These are phyloP conservation scores for Penstemon eatonii DNA, from an alignment of 257 asterid species.

Conservation along the genomic window DNA sequence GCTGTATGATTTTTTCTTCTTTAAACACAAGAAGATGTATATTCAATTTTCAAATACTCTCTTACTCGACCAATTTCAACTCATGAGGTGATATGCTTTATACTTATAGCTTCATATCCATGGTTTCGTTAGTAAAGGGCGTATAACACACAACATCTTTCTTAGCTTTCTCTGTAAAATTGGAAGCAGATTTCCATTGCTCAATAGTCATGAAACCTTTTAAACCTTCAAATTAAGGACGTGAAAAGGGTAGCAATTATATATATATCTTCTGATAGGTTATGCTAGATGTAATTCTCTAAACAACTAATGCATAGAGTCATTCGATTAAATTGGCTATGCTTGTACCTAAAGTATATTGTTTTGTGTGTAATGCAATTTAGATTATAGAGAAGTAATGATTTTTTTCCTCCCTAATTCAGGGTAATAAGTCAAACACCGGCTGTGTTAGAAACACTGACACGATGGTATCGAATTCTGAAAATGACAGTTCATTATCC, in stretches of 20 bases:
- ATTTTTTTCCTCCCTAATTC: conserved; percentile 14
- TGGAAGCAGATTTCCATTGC: conserved; percentile 15
- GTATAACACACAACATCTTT: neutral
- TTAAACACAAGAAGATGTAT: conserved; percentile 7
- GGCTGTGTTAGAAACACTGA: conserved; percentile 51
- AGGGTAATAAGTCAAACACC: conserved; percentile 73
- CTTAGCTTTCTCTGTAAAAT: conserved; percentile 9
- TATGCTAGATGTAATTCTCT: conserved; percentile 4
- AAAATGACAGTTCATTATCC: conserved; percentile 63
- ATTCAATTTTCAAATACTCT: conserved; percentile 13
- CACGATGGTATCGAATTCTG: conserved; percentile 48
- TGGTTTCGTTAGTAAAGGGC: conserved; percentile 11
- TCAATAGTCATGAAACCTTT: conserved; percentile 15
- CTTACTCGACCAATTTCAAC: neutral
- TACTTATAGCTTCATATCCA: conserved; percentile 13
- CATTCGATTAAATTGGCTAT: conserved; percentile 16
- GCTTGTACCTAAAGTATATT: conserved; percentile 20
- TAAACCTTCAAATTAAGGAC: conserved; percentile 16
- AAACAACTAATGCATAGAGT: conserved; percentile 4
- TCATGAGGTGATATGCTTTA: conserved; percentile 12
- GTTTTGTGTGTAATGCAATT: conserved; percentile 17
- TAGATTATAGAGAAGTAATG: neutral
- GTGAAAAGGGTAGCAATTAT: conserved; percentile 20
- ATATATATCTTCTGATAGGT: neutral
- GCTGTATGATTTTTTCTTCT: neutral